Evolutionary conservation across 345 rosid genomes (phyloP).

Genomic region (Citrus cavaleriei): DNA sequence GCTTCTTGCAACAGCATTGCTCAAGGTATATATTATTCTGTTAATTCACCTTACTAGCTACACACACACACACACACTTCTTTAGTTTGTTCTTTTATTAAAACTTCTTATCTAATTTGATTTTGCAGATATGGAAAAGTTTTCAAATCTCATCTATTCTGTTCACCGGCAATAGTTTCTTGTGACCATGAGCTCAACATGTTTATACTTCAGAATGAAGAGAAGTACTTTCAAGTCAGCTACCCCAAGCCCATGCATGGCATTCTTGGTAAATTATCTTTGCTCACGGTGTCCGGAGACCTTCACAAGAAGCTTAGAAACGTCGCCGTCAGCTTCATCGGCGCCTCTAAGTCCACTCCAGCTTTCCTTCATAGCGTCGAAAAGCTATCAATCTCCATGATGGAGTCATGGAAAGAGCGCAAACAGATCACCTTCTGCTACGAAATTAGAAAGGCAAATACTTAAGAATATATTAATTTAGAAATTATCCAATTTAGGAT

Average conservation of each 20-base stretch:
- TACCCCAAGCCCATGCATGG: slow-evolving; percentile 78
- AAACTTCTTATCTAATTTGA: too few species aligned
- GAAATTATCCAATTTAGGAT: too few species aligned
- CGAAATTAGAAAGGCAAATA: slow-evolving; percentile 52
- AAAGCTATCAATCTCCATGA: slow-evolving; percentile 44
- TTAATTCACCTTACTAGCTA: too few species aligned
- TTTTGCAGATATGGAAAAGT: slow-evolving; percentile 63
- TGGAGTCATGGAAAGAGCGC: slow-evolving; percentile 59
- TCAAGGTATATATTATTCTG: slow-evolving; percentile 36
- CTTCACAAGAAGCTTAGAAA: slow-evolving; percentile 68
- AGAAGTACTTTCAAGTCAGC: slow-evolving; percentile 54
- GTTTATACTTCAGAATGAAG: slow-evolving; percentile 85
- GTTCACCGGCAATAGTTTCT: slow-evolving; percentile 75
- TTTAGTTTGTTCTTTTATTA: too few species aligned
- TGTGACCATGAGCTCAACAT: slow-evolving; percentile 75
- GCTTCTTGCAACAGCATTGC: slow-evolving; percentile 61
- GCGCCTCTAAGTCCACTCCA: slow-evolving; percentile 43
- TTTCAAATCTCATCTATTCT: slow-evolving; percentile 77
- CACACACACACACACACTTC: too few species aligned
- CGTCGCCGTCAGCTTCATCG: slow-evolving; percentile 47
- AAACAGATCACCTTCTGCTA: slow-evolving; percentile 46
- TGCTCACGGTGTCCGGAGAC: slow-evolving; percentile 56
- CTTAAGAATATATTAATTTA: neutral
- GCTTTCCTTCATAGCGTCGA: slow-evolving; percentile 44
- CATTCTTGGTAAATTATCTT: slow-evolving; percentile 65